Evolutionary conservation across 768 basidiomycete genomes (phyloP), one percentile per base, ranked within the genome.

Genomic region (Macrocybe gigantea): DNA sequence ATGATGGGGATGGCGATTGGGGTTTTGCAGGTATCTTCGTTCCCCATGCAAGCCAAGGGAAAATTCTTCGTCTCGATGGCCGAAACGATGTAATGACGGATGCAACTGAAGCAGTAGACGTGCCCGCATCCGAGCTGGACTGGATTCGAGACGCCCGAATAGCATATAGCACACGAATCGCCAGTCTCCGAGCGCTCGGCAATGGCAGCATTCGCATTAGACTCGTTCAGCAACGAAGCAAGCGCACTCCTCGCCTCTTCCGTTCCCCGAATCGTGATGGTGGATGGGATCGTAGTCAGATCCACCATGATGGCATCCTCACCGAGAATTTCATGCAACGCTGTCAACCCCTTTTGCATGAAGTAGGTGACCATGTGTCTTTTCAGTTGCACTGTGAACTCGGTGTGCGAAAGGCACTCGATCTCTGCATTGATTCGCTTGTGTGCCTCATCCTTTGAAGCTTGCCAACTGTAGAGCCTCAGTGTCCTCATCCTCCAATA

Each of bases 21-120:
- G 11, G 63, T 57, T 5, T 69, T 64, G 54, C 87, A 89, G 7
- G 62, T 67, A 5, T 71, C 78, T 1, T 77, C 77, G 51, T 79
- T 64, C 1, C 82, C 86, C 39, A 86, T 73, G 55, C 87, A 89
- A 8, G 58, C 68, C 5, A 88, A 60, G 0, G 86, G 86, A 64
- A 88, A 86, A 0, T 52, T 61, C 50, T 67, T 66, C 30, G 59
- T 60, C 11, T 74, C 70, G 5, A 58, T 53, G 1, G 74, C 73
- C 7, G 71, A 72, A 12, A 60, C 56, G 35, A 80, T 58, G 53
- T 73, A 77, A 53, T 76, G 76, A 8, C 64, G 67, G 15, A 80
- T 50, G 51, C 79, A 82, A 11, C 60, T 63, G 5, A 67, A 62
- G 55, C 79, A 82, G 53, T 77, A 79, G 9, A 62, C 53, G 53